A percentile compares a stretch with the other conserved stretches of the same genome.
phyloP scores from a whole-genome alignment of 2,329 filamentous ascomycete genomes.

The Gremmenia infestans region DNA sequence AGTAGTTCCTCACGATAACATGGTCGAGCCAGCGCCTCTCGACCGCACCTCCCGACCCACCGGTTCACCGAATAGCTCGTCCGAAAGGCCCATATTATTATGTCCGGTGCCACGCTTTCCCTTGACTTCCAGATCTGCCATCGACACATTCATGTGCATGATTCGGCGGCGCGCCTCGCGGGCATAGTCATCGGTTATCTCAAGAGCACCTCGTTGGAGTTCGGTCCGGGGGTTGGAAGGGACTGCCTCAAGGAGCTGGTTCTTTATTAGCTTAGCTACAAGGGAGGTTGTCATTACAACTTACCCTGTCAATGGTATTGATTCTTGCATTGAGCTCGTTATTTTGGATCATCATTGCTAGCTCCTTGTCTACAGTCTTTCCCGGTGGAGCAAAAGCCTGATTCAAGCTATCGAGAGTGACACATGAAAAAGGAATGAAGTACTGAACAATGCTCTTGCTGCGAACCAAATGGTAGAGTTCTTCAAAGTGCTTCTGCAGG shows the following conservation, averaged over 20 bases:
- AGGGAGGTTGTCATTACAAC: conserved; percentile 8
- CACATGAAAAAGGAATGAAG: conserved; percentile 82
- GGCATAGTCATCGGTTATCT: conserved; percentile 66
- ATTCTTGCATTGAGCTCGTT: conserved; percentile 72
- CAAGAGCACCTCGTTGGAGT: conserved; percentile 66
- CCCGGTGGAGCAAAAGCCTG: conserved; percentile 65
- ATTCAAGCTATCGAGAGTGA: conserved; percentile 75
- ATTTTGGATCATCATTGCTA: conserved; percentile 71
- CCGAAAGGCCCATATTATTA: neutral
- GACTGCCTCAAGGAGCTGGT: conserved; percentile 66
- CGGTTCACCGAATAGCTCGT: neutral
- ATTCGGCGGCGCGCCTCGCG: conserved; percentile 71
- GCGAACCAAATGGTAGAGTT: conserved; percentile 70
- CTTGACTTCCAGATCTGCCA: conserved; percentile 67
- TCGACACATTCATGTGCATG: conserved; percentile 68
- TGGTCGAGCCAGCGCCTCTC: neutral
- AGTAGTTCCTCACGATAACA: too few relatives aligned
- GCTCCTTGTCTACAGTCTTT: conserved; percentile 64
- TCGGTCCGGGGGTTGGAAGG: conserved; percentile 60
- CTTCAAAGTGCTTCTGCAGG: conserved; percentile 66
- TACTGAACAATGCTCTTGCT: conserved; percentile 93
- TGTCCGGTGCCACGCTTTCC: neutral
- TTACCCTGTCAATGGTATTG: conserved; percentile 72
- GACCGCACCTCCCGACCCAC: neutral
- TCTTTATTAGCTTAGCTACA: conserved; percentile 10